These are phyloP conservation scores for Pythium pyrilobum DNA, from an alignment of 352 stramenopile genomes.

Conservation along the genomic window DNA sequence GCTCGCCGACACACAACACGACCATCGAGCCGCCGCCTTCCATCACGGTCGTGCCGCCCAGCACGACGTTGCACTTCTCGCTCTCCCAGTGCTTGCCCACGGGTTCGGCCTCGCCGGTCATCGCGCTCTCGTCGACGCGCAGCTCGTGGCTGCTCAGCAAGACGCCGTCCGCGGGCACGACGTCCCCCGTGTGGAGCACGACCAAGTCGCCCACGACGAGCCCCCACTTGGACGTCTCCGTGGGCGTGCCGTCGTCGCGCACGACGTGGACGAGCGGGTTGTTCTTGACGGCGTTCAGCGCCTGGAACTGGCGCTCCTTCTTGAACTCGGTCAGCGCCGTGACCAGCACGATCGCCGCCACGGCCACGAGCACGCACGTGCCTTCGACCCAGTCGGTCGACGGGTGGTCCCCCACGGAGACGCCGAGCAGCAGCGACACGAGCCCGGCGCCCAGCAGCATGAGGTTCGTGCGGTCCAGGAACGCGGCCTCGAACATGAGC, in stretches of 20 bases:
- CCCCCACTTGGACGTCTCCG: conserved; percentile 24
- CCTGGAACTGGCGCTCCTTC: conserved; percentile 67
- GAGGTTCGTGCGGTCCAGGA: conserved; percentile 70
- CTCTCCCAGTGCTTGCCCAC: conserved; percentile 25
- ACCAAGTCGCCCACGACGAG: conserved; percentile 40
- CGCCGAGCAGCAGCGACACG: conserved; percentile 50
- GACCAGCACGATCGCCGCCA: conserved; percentile 82
- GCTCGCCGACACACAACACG: conserved; percentile 80
- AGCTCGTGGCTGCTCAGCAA: conserved; percentile 35
- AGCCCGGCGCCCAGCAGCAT: conserved; percentile 53
- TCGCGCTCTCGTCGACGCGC: conserved; percentile 30
- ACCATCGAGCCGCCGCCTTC: conserved; percentile 79
- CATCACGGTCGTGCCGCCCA: conserved; percentile 84
- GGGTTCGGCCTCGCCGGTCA: conserved; percentile 38
- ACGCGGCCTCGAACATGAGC: conserved; percentile 48
- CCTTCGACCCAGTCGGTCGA: conserved; percentile 84
- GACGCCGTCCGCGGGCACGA: conserved; percentile 35
- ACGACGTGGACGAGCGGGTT: conserved; percentile 44
- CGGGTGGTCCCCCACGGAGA: conserved; percentile 15
- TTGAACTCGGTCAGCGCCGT: conserved; percentile 89
- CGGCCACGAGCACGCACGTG: conserved; percentile 79
- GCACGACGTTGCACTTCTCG: conserved; percentile 47
- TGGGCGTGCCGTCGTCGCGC: conserved; percentile 19
- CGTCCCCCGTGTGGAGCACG: conserved; percentile 30
- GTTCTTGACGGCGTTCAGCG: conserved; percentile 65